Conservation (phyloP, 2,329 filamentous ascomycete genomes). For the Zasmidium citrigriseum region DNA sequence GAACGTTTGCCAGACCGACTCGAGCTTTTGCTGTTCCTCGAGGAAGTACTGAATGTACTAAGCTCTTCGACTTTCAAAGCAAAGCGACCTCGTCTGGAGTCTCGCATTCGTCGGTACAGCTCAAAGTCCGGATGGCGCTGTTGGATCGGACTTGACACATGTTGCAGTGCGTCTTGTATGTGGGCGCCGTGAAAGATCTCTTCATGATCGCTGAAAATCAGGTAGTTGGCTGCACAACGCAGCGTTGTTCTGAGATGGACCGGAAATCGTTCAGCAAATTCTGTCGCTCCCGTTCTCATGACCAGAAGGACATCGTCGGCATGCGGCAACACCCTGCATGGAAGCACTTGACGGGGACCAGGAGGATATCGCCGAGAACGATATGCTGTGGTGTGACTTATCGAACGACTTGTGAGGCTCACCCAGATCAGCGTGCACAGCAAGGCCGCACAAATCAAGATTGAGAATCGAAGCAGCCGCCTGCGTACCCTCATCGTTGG, state of each 20-base stretch:
- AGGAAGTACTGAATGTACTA: neutral
- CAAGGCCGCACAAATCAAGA: too few relatives aligned
- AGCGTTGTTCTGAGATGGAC: constrained; percentile 56
- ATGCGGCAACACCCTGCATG: constrained; percentile 22
- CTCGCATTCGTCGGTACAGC: constrained; percentile 37
- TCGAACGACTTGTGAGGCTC: too few relatives aligned
- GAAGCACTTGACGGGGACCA: too few relatives aligned
- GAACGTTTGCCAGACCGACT: constrained; percentile 11
- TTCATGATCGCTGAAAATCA: constrained; percentile 60
- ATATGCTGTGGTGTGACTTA: too few relatives aligned
- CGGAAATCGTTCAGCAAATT: constrained; percentile 57
- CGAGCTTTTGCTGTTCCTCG: constrained; percentile 13
- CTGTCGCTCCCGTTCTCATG: constrained; percentile 61
- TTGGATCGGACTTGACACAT: constrained; percentile 29
- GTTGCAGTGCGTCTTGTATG: constrained; percentile 36
- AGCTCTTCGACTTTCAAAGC: constrained; percentile 21
- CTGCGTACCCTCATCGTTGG: too few relatives aligned
- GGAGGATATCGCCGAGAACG: too few relatives aligned
- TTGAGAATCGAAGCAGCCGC: too few relatives aligned
- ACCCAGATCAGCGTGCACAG: too few relatives aligned
- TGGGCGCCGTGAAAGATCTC: constrained; percentile 49
- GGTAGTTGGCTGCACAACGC: constrained; percentile 55
- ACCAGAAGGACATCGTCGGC: constrained; percentile 56
- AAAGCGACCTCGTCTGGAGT: constrained; percentile 23
- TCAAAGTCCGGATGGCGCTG: constrained; percentile 34